Evolutionary conservation across 2,329 filamentous ascomycete species (phyloP), one percentile per base, ranked within the genome.

Genomic region (Keithomyces neogunnii): DNA sequence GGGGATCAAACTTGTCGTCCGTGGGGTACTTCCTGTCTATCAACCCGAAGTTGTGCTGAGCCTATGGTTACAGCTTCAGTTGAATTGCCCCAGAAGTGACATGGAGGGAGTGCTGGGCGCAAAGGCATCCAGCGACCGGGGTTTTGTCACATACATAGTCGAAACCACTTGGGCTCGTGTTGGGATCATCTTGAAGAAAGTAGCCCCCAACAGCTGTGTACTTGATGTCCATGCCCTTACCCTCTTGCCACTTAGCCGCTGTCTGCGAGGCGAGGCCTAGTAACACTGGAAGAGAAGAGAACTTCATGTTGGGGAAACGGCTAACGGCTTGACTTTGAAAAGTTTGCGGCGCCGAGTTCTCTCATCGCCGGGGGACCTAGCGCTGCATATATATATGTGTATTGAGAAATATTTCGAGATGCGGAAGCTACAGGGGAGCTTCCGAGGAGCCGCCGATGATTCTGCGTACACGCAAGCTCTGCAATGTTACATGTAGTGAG

Each of bases 11-110:
- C 43, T 62, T 61, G 40, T 62, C 57, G 58, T 86, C 81, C 1
- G 75, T 78, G 5, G 77, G 71, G 61, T 86, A 86, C 1, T 75
- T 74, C 46, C 76, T 75, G 59, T 85, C 75, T 55, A 88, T 74
- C 28, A 88, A 71, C 31, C 85, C 85, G 60, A 85, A 85, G 67
- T 86, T 86, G 51, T 69, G 70, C 32, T 73, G 66, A 30, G 75
- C 79, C 81, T 85, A 52, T 26, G 31, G 4, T 10, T 50, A 5
- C 40, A 47, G 38, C 48, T n/a, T 44, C 28, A 44, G n/a, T 3
- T 19, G 19, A 3, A 9, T 3, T 30, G 53, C 29, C 42, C 59
- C 49, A 56, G 49, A 31, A 30, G 19, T 26, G 30, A 42, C 5
- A 28, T 19, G 7, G 39, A 19, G 2, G 4, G 30, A 29, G 38